phyloP scores from a whole-genome alignment of 1,284 basidiomycete genomes.

The Malassezia obtusa region DNA sequence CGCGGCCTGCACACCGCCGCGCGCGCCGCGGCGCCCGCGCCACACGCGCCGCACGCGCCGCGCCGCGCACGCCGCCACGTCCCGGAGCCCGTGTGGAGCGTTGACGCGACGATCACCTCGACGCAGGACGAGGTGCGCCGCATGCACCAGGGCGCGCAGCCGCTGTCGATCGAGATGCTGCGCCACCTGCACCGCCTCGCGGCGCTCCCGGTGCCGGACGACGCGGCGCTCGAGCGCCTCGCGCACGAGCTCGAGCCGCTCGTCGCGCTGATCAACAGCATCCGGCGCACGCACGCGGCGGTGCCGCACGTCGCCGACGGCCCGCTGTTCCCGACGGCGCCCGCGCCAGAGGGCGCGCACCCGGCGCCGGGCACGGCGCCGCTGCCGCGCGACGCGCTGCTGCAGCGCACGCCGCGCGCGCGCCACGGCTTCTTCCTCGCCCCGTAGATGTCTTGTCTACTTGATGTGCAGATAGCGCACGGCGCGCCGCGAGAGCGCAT shows the following conservation, averaged over 20 bases:
- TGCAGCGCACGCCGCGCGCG: background rate
- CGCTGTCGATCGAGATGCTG: slow-evolving; percentile 15
- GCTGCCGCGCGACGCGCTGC: background rate
- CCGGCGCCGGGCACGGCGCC: background rate
- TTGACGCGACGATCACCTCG: slow-evolving; percentile 6
- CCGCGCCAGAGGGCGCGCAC: background rate
- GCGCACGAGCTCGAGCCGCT: slow-evolving; percentile 14
- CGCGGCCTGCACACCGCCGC: background rate
- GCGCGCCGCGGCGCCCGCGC: background rate
- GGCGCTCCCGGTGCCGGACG: slow-evolving; percentile 16
- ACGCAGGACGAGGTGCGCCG: background rate
- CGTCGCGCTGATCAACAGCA: slow-evolving; percentile 16
- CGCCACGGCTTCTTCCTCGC: background rate
- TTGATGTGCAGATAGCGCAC: slow-evolving; percentile 12
- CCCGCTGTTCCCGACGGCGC: background rate
- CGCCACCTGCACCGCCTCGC: slow-evolving; percentile 18
- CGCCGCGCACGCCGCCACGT: slow-evolving; percentile 2
- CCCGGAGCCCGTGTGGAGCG: slow-evolving; percentile 16
- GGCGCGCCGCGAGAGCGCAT: slow-evolving; percentile 45
- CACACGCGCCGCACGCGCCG: background rate
- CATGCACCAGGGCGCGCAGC: background rate
- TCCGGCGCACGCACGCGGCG: background rate
- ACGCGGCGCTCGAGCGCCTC: slow-evolving; percentile 2
- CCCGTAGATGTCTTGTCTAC: background rate
- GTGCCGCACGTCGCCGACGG: background rate